A percentile compares a stretch with the other conserved stretches of the same genome.
Conservation (phyloP, 805 yeast genomes). For the Wickerhamomyces queroliae region DNA sequence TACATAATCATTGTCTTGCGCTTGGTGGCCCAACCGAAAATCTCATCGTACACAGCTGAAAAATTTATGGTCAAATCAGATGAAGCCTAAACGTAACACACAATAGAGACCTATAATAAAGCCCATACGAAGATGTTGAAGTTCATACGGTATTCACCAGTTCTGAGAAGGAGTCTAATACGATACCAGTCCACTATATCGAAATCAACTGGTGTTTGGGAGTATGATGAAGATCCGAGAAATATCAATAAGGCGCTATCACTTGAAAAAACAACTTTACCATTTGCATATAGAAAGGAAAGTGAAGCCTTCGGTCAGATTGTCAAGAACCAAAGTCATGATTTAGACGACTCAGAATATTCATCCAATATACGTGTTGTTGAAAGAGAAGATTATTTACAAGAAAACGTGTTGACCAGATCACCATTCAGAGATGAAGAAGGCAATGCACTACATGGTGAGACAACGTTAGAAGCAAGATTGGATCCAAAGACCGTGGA, state of each 20-base stretch:
- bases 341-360: constrained; percentile 23
- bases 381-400: constrained; percentile 28
- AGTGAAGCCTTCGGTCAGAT: constrained; percentile 39
- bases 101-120: too few relatives aligned
- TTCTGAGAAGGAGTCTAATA: background rate
- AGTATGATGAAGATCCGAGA: background rate
- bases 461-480: constrained; percentile 30
- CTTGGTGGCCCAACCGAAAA: too few relatives aligned
- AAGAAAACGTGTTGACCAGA: constrained; percentile 20
- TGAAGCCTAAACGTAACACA: too few relatives aligned
- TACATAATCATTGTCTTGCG: too few relatives aligned
- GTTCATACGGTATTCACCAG: background rate
- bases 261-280: constrained; percentile 15
- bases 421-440: constrained; percentile 23
- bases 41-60: too few relatives aligned
- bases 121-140: background rate
- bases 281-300: constrained; percentile 30
- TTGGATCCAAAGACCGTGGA: constrained; percentile 49
- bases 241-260: background rate
- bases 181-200: background rate
- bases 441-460: constrained; percentile 10
- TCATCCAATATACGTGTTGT: constrained; percentile 28
- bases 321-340: constrained; percentile 31
- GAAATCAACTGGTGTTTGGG: background rate
- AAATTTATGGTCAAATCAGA: too few relatives aligned